Evolutionary conservation across 441 rosid genomes (phyloP).

Genomic region (Euphorbia celastroides): DNA sequence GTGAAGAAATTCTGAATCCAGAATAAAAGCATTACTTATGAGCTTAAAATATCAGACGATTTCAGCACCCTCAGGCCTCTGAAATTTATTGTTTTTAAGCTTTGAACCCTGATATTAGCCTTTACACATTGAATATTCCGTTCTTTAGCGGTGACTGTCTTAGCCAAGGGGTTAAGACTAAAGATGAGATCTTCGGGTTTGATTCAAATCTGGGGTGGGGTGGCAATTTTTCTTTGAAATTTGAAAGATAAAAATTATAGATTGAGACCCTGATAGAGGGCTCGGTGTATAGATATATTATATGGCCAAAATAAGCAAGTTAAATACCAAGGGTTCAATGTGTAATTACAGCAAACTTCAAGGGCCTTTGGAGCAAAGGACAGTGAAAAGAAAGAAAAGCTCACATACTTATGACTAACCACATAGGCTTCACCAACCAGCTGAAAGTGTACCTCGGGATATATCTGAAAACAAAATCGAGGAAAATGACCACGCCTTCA

Average conservation of each 20-base stretch:
- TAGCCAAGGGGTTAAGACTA: too few species aligned
- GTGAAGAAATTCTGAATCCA: conserved; percentile 81
- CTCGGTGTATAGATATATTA: background rate
- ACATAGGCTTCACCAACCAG: conserved; percentile 99
- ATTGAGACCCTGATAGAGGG: background rate
- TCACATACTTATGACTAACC: conserved; percentile 79
- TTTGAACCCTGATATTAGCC: background rate
- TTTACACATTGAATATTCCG: background rate
- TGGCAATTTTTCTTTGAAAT: too few species aligned
- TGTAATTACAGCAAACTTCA: background rate
- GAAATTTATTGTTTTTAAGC: background rate
- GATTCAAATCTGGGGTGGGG: too few species aligned
- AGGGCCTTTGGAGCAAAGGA: background rate
- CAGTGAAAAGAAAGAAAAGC: background rate
- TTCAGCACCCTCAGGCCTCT: background rate
- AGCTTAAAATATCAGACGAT: conserved; percentile 1
- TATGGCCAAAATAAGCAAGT: too few species aligned
- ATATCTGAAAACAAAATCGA: conserved; percentile 45
- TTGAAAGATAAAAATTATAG: background rate
- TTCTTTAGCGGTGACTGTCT: background rate
- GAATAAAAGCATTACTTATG: conserved; percentile 12
- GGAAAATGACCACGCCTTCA: background rate
- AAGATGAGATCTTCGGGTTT: too few species aligned
- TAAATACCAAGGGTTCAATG: background rate
- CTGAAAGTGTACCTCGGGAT: conserved; percentile 95